Evolutionary conservation across 306 rosid species (phyloP), one percentile per base, ranked within the genome.

Genomic region (Prosopis cineraria): DNA sequence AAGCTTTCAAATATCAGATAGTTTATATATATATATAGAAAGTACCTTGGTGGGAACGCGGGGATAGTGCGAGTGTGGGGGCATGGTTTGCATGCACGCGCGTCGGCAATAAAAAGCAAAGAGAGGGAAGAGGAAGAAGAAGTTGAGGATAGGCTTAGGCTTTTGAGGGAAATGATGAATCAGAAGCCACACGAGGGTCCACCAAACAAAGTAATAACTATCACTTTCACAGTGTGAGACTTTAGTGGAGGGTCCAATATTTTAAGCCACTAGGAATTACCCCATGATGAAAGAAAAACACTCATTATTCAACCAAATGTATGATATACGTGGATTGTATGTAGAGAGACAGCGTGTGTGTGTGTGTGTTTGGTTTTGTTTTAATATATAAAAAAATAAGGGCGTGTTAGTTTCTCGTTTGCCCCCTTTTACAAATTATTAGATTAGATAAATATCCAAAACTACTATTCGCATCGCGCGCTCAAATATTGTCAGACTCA

Each of bases 161-260:
- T 85, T 86, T 81, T 70, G 81, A 75, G 78, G 13, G 65, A 55
- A 65, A 77, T 88, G 80, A 73, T 82, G 81, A 79, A 77, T 82
- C 85, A 79, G 87, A 47, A 85, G 73, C 83, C 83, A 84, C 71
- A 78, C 34, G 40, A 67, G 84, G 88, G 88, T 65, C 86, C 77
- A 8, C 9, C 53, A 30, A 71, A 34, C 52, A 31, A 36, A 40
- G 84, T 74, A 76, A 53, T 80, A n/a, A 74, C 87, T 24, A 79
- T 79, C 86, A 70, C 39, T n/a, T 52, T 48, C 55, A 48, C 84
- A 6, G 24, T 9, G 62, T 5, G 52, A 80, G 83, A 78, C 82
- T 84, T 85, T 80, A 68, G 78, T 79, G 86, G 87, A 55, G 89
- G 91, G 81, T 36, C 95, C 91, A 39, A 55, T 67, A 78, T 73